Conservation (phyloP, 495 filamentous ascomycete genomes). For the Geopyxis carbonaria region DNA sequence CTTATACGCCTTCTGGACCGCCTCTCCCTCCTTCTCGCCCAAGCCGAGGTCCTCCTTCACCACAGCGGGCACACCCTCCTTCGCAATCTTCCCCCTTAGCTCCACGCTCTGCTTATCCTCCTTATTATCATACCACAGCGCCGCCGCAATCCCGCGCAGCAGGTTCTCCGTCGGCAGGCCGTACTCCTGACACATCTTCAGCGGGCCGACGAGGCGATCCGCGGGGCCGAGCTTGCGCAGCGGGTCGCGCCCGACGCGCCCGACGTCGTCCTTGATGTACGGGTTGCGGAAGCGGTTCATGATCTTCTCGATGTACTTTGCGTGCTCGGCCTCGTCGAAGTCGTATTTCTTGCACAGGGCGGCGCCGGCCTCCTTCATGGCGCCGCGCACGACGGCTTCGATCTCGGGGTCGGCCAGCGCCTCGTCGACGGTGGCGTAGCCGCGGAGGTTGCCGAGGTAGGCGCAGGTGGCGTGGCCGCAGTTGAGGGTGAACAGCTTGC, state of each 20-base stretch:
- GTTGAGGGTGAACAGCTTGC: constrained; percentile 98
- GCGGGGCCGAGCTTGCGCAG: constrained; percentile 80
- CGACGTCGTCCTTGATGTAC: constrained; percentile 79
- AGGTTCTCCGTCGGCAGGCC: constrained; percentile 19
- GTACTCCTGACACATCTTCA: constrained; percentile 19
- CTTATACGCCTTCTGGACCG: constrained; percentile 19
- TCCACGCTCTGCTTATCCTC: constrained; percentile 22
- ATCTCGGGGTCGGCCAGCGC: constrained; percentile 52
- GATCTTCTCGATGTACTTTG: constrained; percentile 82
- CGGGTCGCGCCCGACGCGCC: constrained; percentile 89
- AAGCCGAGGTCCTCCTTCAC: constrained; percentile 19
- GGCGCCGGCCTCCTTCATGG: constrained; percentile 61
- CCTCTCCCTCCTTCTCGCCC: constrained; percentile 8
- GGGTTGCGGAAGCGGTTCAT: constrained; percentile 84
- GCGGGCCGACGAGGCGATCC: constrained; percentile 85
- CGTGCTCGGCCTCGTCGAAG: constrained; percentile 48
- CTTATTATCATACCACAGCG: constrained; percentile 19
- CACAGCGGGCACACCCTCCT: constrained; percentile 12
- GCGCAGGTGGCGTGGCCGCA: constrained; percentile 93
- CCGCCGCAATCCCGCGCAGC: constrained; percentile 19
- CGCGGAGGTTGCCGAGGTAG: constrained; percentile 74
- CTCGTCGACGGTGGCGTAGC: constrained; percentile 75
- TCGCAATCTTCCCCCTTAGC: constrained; percentile 11
- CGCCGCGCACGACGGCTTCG: constrained; percentile 52
- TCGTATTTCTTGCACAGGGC: constrained; percentile 77